phyloP scores from a whole-genome alignment of 345 rosid species.

The Boechera stricta region DNA sequence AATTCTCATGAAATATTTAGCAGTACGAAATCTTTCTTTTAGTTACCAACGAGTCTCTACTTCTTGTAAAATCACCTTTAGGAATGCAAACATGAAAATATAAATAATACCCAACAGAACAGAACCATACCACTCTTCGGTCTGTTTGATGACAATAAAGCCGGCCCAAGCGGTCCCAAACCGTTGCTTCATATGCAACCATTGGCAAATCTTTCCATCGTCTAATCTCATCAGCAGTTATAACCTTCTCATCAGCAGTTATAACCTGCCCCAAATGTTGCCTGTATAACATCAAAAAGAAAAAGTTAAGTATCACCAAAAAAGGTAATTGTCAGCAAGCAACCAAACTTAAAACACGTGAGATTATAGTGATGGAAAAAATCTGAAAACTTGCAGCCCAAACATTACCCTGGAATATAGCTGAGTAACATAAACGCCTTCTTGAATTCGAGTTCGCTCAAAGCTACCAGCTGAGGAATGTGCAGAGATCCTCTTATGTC shows the following conservation, averaged over 20 bases:
- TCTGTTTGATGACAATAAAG: neutral
- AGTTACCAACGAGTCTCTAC: neutral
- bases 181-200: conserved; percentile 53
- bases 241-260: conserved; percentile 47
- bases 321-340: neutral
- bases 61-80: neutral
- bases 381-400: neutral
- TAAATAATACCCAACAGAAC: neutral
- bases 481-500: conserved; percentile 11
- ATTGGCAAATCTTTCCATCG: conserved; percentile 51
- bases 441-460: conserved; percentile 66
- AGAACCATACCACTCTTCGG: conserved; percentile 26
- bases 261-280: conserved; percentile 44
- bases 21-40: neutral
- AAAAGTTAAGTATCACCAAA: neutral
- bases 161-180: conserved; percentile 50
- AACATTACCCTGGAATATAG: conserved; percentile 67
- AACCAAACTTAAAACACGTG: neutral
- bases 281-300: conserved; percentile 39
- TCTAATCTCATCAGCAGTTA: conserved; percentile 52
- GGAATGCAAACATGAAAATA: neutral
- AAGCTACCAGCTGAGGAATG: conserved; percentile 53
- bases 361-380: neutral
- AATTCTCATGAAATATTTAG: neutral
- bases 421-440: conserved; percentile 64